Base-by-base conservation (phyloP, 2,329 filamentous ascomycete genomes). In the Grosmannia huntii region DNA sequence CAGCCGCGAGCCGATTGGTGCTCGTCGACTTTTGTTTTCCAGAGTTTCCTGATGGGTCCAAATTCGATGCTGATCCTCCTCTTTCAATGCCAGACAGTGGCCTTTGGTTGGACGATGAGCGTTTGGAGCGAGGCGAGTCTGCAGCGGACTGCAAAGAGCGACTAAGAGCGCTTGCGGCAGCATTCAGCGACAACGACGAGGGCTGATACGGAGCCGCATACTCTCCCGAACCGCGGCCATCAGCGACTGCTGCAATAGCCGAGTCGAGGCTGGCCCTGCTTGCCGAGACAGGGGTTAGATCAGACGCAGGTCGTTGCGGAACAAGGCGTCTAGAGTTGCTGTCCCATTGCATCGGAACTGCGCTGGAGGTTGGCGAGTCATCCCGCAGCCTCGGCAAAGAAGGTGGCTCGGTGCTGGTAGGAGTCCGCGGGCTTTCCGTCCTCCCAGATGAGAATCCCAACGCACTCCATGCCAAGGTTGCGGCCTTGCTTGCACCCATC, bases 401-500 rank as follows among this genome's bases (percentile, higher is more conserved):
- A 2, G 59, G 36, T 0, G 41, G 2, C 14, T 60, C 58, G 9
- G 25, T 12, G 9, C 27, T 19, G 5, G 61, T 14, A 5, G 57
- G 38, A 3, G 56, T 27, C 6, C 60, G 59, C 5, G 59, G 31
- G 44, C 53, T 60, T 11, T 61, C 59, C 1, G 58, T 23, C 27
- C 57, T 62, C 23, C 57, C 48, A n/a, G 58, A 52, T 7, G 61
- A 56, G 5, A 73, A 69, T 14, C 71, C 71, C 16, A 79, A 67
- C 21, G 73, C 72, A 57, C 68, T 75, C 82, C 84, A 87, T 36
- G 84, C 84, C 56, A 86, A 66, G 3, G 80, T 81, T 28, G 84
- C 84, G 48, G 84, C 84, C 66, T 82, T 84, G 68, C 77, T 85
- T 14, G 83, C 77, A 0, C 82, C 75, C 10, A 73, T 73, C 19